Evolutionary conservation across 495 filamentous ascomycete genomes (phyloP), one percentile per base, ranked within the genome.

Genomic region (Talaromyces stipitatus): DNA sequence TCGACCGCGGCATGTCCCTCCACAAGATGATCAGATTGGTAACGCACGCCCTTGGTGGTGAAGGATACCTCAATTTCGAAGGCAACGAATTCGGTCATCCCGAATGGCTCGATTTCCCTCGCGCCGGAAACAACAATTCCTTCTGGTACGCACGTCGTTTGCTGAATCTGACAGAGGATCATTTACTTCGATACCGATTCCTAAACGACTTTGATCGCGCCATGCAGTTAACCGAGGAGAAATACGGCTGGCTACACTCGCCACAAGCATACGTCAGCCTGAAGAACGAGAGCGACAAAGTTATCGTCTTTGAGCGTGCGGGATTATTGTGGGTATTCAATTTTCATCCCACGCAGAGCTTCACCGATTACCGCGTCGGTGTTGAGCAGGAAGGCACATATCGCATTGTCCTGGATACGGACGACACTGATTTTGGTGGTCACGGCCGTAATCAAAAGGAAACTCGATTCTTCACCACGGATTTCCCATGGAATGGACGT

Each of bases 51-150:
- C 82, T 98, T n/a, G 94, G 95, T 51, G 94, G 94, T 60, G 94
- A 98, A 72, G 94, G 92, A 36, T 98, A 95, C 64, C 90, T 97
- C 54, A 97, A 97, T 74, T 98, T 98, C 64, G 91, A 96, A 72
- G 94, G 92, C 59, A 98, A 98, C 71, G 94, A 98, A 70, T 98
- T 98, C 70, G 94, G 94, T 1, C 94, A 98, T 70, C 94, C 94
- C 0, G 94, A 98, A 76, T 98, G 94, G 94, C 90, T 98, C 55
- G 94, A 98, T 69, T 98, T 98, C 73, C 94, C 94, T 10, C 87
- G 94, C 28, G 91, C 81, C 59, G 94, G 95, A 47, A 98, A 98
- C 78, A 73, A 87, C 65, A 97, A 97, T 71, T 92, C 87, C 60
- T 98, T 89, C 83, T 94, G 91, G 85, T 98, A 97, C 70, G 94